Conservation (phyloP, 345 rosid genomes). For the Gossypium thurberi region DNA sequence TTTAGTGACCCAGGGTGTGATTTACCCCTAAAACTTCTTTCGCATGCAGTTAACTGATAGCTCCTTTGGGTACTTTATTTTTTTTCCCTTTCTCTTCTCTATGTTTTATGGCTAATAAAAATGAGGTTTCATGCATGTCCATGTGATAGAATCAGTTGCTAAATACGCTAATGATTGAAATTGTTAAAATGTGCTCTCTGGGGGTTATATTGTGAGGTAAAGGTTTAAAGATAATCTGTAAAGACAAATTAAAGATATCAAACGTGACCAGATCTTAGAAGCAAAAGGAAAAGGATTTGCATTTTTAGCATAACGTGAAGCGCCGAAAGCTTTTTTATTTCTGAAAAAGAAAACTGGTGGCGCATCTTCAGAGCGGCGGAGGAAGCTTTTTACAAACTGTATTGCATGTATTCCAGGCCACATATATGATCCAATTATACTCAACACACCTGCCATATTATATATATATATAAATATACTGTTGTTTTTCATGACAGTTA, state of each 20-base stretch:
- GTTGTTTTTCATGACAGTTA: not conserved
- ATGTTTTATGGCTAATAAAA: too few relatives aligned
- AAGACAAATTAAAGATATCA: not conserved
- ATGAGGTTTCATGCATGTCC: too few relatives aligned
- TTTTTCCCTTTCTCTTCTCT: too few relatives aligned
- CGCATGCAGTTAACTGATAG: not conserved
- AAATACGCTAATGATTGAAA: not conserved
- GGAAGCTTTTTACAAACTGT: not conserved
- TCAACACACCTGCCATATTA: not conserved
- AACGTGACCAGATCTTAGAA: not conserved
- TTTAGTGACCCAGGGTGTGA: too few relatives aligned
- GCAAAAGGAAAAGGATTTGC: not conserved
- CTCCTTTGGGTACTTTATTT: not conserved
- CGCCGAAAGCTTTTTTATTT: constrained; percentile 2
- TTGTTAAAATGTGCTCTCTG: not conserved
- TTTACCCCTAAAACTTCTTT: not conserved
- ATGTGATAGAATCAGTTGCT: not conserved
- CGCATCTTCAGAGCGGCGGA: constrained; percentile 1
- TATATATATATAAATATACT: too few relatives aligned
- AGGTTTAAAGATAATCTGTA: not conserved
- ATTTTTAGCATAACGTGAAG: not conserved
- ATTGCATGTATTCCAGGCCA: not conserved
- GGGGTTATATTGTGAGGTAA: not conserved
- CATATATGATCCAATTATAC: not conserved
- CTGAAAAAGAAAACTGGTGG: not conserved